Evolutionary conservation across 1,284 basidiomycete species (phyloP).

Genomic region (Sphagnurus paluster): DNA sequence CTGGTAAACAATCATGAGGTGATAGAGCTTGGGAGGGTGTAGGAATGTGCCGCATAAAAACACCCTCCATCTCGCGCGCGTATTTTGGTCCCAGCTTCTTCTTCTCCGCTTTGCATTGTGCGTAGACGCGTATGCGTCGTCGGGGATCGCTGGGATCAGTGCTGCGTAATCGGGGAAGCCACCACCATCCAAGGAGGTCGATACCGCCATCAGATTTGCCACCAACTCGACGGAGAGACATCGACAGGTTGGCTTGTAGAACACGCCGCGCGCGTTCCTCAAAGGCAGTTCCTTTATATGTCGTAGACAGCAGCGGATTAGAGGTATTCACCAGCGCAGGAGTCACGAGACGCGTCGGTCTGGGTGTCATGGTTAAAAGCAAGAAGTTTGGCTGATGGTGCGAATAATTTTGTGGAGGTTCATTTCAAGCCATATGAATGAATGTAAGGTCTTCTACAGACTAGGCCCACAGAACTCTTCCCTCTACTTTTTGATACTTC

Average conservation of each 20-base stretch:
- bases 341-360: not conserved
- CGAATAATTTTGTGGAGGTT: too few species aligned
- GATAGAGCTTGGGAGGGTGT: too few species aligned
- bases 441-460: conserved; percentile 1
- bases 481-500: too few species aligned
- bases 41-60: conserved; percentile 57
- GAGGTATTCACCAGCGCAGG: conserved; percentile 9
- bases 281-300: conserved; percentile 66
- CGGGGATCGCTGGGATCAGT: conserved; percentile 18
- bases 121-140: conserved; percentile 71
- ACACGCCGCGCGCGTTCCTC: conserved; percentile 68
- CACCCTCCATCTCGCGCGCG: conserved; percentile 88
- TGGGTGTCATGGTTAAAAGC: conserved; percentile 2
- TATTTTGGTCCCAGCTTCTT: conserved; percentile 76
- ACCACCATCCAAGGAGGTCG: conserved; percentile 94
- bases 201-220: conserved; percentile 84
- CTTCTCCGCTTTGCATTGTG: conserved; percentile 89
- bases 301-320: conserved; percentile 21
- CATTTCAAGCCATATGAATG: too few species aligned
- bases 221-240: conserved; percentile 78
- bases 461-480: not conserved
- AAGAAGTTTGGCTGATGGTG: not conserved
- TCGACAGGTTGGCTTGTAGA: conserved; percentile 68
- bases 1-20: too few species aligned
- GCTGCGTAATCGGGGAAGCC: conserved; percentile 53